phyloP scores from a whole-genome alignment of 2,329 filamentous ascomycete species.

The Phoma sp. region DNA sequence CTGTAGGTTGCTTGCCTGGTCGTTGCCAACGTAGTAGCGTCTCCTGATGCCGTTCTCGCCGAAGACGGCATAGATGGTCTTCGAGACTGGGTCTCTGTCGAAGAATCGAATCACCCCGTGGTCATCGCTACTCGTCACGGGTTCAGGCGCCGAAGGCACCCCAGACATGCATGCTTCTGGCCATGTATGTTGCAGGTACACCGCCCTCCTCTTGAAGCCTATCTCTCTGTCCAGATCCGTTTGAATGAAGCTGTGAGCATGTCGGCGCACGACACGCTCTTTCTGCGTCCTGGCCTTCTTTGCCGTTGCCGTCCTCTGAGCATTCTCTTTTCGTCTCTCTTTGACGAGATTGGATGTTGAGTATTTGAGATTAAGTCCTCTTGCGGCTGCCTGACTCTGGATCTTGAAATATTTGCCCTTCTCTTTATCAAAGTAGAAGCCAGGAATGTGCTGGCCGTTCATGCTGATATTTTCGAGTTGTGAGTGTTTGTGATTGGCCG shows the following conservation, averaged over 20 bases:
- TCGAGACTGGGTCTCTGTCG: slow-evolving; percentile 32
- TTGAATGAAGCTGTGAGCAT: slow-evolving; percentile 25
- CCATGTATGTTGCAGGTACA: slow-evolving; percentile 31
- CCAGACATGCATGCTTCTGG: slow-evolving; percentile 35
- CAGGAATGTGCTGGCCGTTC: slow-evolving; percentile 53
- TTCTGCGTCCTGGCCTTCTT: slow-evolving; percentile 23
- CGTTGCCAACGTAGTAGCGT: slow-evolving; percentile 10
- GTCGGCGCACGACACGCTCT: slow-evolving; percentile 32
- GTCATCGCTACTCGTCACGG: slow-evolving; percentile 16
- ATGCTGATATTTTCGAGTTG: slow-evolving; percentile 26
- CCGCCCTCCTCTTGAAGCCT: slow-evolving; percentile 24
- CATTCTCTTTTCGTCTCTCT: slow-evolving; percentile 34
- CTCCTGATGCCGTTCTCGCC: slow-evolving; percentile 32
- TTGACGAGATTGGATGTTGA: slow-evolving; percentile 50
- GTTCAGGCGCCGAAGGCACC: slow-evolving; percentile 9
- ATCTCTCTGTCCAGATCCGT: slow-evolving; percentile 37
- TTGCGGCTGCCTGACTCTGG: slow-evolving; percentile 43
- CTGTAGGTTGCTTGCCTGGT: slow-evolving; percentile 1
- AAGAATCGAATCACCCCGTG: slow-evolving; percentile 29
- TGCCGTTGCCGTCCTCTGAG: slow-evolving; percentile 15
- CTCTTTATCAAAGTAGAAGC: slow-evolving; percentile 56
- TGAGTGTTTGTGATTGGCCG: slow-evolving; percentile 14
- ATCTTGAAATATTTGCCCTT: slow-evolving; percentile 60
- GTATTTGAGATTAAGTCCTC: slow-evolving; percentile 47
- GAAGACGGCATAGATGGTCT: slow-evolving; percentile 32